Percentiles rank a stretch among this genome's conserved stretches.
phyloP scores from a whole-genome alignment of 2,329 filamentous ascomycete genomes.

The Corniculantispora saksenae region DNA sequence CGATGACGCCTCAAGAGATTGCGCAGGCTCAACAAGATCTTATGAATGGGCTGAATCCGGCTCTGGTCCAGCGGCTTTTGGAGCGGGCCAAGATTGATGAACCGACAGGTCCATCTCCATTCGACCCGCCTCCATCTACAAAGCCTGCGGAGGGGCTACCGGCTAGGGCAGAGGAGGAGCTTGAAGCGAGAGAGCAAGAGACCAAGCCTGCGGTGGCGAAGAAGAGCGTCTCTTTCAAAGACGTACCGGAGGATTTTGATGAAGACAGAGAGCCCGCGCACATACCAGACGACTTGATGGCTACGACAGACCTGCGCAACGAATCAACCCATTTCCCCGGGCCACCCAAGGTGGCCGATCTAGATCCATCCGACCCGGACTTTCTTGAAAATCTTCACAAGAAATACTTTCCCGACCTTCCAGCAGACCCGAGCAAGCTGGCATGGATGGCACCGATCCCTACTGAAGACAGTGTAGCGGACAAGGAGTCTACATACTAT shows the following conservation, averaged over 20 bases:
- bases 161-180: not conserved
- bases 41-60: slow-evolving; percentile 73
- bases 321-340: slow-evolving; percentile 63
- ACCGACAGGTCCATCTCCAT: slow-evolving; percentile 42
- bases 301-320: slow-evolving; percentile 40
- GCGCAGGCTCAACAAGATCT: slow-evolving; percentile 77
- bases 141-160: slow-evolving; percentile 9
- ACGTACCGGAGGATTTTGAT: slow-evolving; percentile 34
- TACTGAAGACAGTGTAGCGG: slow-evolving; percentile 62
- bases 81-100: slow-evolving; percentile 76
- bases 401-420: slow-evolving; percentile 90
- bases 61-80: slow-evolving; percentile 74
- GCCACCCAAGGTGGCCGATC: slow-evolving; percentile 60
- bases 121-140: slow-evolving; percentile 37
- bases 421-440: slow-evolving; percentile 80
- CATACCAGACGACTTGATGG: slow-evolving; percentile 45
- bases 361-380: slow-evolving; percentile 79
- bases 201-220: slow-evolving; percentile 23
- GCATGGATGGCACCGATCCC: slow-evolving; percentile 85
- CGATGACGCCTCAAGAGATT: slow-evolving; percentile 83
- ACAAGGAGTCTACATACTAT: slow-evolving; percentile 77
- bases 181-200: slow-evolving; percentile 8
- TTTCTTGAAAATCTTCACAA: slow-evolving; percentile 83
- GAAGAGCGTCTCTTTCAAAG: slow-evolving; percentile 27
- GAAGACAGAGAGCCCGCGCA: slow-evolving; percentile 45